phyloP scores from a whole-genome alignment of 805 yeast genomes.

The Dipodascus albidus region DNA sequence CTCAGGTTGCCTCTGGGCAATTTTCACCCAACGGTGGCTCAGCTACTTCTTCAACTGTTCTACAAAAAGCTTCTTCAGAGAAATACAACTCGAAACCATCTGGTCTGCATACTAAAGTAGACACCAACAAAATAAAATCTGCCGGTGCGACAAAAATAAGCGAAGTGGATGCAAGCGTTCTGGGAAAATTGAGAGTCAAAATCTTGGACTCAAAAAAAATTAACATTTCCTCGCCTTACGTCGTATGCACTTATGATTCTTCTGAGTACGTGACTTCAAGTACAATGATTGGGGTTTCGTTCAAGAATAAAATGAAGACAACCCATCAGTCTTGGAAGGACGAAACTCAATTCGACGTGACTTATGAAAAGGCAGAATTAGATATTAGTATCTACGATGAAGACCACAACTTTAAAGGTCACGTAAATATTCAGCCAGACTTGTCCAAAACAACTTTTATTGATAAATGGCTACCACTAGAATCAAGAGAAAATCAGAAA shows the following conservation, averaged over 20 bases:
- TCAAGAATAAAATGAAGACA: constrained; percentile 12
- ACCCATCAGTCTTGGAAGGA: constrained; percentile 59
- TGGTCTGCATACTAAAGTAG: background rate
- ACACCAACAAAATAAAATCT: background rate
- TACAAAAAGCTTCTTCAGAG: background rate
- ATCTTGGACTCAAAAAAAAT: constrained; percentile 73
- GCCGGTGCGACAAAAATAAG: background rate
- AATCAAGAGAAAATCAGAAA: constrained; percentile 38
- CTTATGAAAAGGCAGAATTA: constrained; percentile 59
- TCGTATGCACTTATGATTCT: constrained; percentile 21
- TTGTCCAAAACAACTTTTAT: constrained; percentile 22
- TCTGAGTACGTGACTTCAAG: constrained; percentile 12
- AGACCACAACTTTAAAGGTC: constrained; percentile 79
- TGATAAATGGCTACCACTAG: constrained; percentile 65
- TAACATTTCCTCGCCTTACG: constrained; percentile 30
- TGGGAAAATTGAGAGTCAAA: constrained; percentile 69
- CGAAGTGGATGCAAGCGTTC: background rate
- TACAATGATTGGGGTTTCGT: constrained; percentile 28
- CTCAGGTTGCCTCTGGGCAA: background rate
- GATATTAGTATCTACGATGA: constrained; percentile 85
- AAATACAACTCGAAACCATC: no score
- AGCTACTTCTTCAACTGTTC: background rate
- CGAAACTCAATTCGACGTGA: constrained; percentile 85
- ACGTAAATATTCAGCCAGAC: constrained; percentile 60
- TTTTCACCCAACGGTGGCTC: background rate